A percentile compares a stretch with the other conserved stretches of the same genome.
phyloP scores from a whole-genome alignment of 2,329 filamentous ascomycete genomes.

The Macrophomina phaseolina region DNA sequence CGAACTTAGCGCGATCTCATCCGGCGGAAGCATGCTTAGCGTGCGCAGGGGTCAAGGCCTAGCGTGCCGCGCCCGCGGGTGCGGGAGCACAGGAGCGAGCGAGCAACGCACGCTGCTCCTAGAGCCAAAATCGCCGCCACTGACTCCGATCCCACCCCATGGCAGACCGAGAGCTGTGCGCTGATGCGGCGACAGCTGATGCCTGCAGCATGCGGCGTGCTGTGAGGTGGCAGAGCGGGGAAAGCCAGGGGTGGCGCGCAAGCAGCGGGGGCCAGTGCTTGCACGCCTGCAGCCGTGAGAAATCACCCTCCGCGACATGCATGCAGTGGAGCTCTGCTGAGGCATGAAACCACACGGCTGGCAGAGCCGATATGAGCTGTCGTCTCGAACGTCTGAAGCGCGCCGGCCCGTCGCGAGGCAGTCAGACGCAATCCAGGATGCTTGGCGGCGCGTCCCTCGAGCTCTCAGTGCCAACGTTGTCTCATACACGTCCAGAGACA shows the following conservation, averaged over 20 bases:
- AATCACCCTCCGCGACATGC: conserved; percentile 18
- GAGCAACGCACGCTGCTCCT: conserved; percentile 17
- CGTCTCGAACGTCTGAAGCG: conserved; percentile 15
- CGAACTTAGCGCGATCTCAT: conserved; percentile 26
- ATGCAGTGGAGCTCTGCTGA: conserved; percentile 18
- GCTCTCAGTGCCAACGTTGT: neutral
- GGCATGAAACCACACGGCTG: neutral
- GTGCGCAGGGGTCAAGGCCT: conserved; percentile 31
- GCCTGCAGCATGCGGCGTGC: conserved; percentile 3
- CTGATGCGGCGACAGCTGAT: neutral
- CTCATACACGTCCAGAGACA: neutral
- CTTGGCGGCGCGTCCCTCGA: conserved; percentile 14
- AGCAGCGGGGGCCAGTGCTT: conserved; percentile 13
- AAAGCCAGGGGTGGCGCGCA: conserved; percentile 17
- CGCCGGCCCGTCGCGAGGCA: conserved; percentile 16
- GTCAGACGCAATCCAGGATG: conserved; percentile 3
- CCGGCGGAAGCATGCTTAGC: conserved; percentile 24
- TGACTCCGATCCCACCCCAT: neutral
- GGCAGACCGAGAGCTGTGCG: neutral
- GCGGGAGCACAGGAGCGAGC: conserved; percentile 25
- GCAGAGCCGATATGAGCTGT: conserved; percentile 14
- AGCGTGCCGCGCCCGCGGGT: conserved; percentile 34
- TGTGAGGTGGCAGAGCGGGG: conserved; percentile 13
- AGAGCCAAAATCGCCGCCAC: conserved; percentile 19
- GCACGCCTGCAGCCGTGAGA: conserved; percentile 18